These are phyloP conservation scores for Juglanconis oblonga DNA, from an alignment of 2,329 filamentous ascomycete species.

Conservation along the genomic window DNA sequence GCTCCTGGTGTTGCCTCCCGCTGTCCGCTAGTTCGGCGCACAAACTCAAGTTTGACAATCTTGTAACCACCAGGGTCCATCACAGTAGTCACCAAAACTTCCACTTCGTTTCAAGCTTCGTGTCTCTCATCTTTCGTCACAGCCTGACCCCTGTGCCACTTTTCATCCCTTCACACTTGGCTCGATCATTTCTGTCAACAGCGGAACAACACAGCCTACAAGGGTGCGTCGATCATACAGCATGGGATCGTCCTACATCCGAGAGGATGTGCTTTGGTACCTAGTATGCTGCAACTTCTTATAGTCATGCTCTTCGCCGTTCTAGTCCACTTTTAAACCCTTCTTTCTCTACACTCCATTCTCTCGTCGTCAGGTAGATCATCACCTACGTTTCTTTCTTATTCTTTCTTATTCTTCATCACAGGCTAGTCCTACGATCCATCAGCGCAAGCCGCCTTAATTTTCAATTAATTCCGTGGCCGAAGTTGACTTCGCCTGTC, in stretches of 20 bases:
- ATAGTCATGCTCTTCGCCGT: conserved; percentile 23
- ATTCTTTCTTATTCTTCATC: conserved; percentile 24
- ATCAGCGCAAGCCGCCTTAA: conserved; percentile 45
- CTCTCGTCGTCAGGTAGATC: conserved; percentile 15
- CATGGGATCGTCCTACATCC: conserved; percentile 13
- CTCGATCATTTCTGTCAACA: conserved; percentile 3
- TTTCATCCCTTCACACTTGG: conserved; percentile 5
- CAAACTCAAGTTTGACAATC: not conserved
- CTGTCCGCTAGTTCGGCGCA: not conserved
- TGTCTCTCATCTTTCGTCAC: conserved; percentile 2
- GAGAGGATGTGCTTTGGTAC: conserved; percentile 6
- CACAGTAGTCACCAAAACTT: conserved; percentile 9
- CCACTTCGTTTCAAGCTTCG: conserved; percentile 11
- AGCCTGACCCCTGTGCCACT: conserved; percentile 12
- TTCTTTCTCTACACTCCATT: conserved; percentile 23
- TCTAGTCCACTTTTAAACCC: conserved; percentile 20
- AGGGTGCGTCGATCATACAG: conserved; percentile 17
- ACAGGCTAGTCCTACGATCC: conserved; percentile 46
- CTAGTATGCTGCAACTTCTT: conserved; percentile 12
- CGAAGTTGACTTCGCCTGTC: conserved; percentile 16
- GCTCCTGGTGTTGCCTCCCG: not conserved
- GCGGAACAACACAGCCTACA: conserved; percentile 12
- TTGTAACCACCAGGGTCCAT: conserved; percentile 3
- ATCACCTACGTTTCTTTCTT: conserved; percentile 21
- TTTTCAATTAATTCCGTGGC: conserved; percentile 19